These are phyloP conservation scores for Jamesozyma spencerorum DNA, from an alignment of 805 yeast species.

Conservation along the genomic window DNA sequence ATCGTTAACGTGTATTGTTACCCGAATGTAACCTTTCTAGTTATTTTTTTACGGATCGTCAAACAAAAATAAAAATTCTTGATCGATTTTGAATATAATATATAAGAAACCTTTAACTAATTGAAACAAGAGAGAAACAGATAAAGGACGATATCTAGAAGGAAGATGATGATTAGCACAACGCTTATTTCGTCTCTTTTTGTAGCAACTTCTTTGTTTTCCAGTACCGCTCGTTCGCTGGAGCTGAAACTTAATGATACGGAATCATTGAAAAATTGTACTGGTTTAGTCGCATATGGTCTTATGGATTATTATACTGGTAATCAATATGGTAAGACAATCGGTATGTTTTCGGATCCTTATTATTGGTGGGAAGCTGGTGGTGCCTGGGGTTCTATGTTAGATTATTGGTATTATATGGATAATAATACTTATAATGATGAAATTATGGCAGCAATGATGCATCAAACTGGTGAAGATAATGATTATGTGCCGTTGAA, in stretches of 20 bases:
- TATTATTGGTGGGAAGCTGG: slow-evolving; percentile 99
- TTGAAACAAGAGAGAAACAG: too few relatives aligned
- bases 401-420: slow-evolving; percentile 68
- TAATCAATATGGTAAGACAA: slow-evolving; percentile 54
- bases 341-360: slow-evolving; percentile 82
- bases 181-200: neutral
- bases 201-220: neutral
- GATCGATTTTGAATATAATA: too few relatives aligned
- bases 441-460: slow-evolving; percentile 49
- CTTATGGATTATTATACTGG: slow-evolving; percentile 78
- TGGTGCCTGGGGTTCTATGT: slow-evolving; percentile 82
- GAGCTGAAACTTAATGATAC: slow-evolving; percentile 25
- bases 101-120: too few relatives aligned
- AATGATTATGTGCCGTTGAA: slow-evolving; percentile 78
- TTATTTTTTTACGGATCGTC: too few relatives aligned
- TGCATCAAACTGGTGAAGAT: slow-evolving; percentile 64
- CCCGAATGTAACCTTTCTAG: too few relatives aligned
- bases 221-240: slow-evolving; percentile 9
- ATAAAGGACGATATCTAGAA: neutral
- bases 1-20: too few relatives aligned
- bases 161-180: neutral
- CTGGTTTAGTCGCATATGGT: slow-evolving; percentile 56
- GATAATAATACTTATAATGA: slow-evolving; percentile 60
- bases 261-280: slow-evolving; percentile 36
- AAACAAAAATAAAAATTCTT: too few relatives aligned